These are phyloP conservation scores for Wickerhamomyces hampshirensis DNA, from an alignment of 805 yeast species.

Conservation along the genomic window DNA sequence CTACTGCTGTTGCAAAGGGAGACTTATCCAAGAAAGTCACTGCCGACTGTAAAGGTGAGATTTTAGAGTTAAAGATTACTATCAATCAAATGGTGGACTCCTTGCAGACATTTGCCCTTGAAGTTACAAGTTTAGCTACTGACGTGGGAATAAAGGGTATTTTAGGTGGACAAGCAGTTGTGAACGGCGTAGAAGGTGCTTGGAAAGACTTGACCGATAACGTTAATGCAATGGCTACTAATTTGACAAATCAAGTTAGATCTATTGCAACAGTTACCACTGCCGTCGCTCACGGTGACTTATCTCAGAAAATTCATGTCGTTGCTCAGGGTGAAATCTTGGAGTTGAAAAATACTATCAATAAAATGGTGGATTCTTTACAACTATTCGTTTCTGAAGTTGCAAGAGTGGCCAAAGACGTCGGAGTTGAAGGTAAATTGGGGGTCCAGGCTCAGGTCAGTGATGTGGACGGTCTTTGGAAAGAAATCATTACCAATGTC, in stretches of 20 bases:
- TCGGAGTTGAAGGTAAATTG: constrained; percentile 87
- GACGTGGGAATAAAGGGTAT: constrained; percentile 94
- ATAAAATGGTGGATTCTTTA: constrained; percentile 88
- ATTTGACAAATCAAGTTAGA: constrained; percentile 85
- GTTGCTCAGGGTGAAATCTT: constrained; percentile 89
- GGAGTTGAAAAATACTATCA: constrained; percentile 80
- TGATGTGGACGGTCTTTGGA: constrained; percentile 91
- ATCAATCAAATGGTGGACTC: constrained; percentile 93
- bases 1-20: constrained; percentile 85
- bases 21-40: constrained; percentile 80
- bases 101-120: constrained; percentile 80
- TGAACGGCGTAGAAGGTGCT: constrained; percentile 83
- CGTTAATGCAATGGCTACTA: constrained; percentile 91
- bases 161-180: constrained; percentile 88
- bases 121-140: constrained; percentile 84
- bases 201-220: constrained; percentile 91
- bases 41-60: constrained; percentile 89
- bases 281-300: constrained; percentile 91
- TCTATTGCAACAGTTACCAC: constrained; percentile 92
- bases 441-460: constrained; percentile 90
- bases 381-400: constrained; percentile 87
- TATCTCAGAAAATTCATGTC: constrained; percentile 82
- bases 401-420: constrained; percentile 85
- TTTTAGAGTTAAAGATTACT: constrained; percentile 76
- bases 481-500: constrained; percentile 85